Conservation (phyloP, 2,329 filamentous ascomycete species). For the Gliomastix tumulicola region DNA sequence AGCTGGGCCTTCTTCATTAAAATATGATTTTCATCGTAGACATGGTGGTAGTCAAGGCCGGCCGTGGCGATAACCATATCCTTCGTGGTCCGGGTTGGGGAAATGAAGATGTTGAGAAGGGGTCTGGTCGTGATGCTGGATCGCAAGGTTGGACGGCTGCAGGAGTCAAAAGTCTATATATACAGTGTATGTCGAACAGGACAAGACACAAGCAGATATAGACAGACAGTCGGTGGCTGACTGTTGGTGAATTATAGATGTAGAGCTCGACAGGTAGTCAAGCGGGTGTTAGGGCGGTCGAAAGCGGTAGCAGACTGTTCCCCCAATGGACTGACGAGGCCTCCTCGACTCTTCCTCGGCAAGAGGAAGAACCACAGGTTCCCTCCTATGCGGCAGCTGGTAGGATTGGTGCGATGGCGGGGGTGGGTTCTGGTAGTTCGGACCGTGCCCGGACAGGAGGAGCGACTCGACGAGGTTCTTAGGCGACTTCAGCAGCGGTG, state of each 20-base stretch:
- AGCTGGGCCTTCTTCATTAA: constrained; percentile 36
- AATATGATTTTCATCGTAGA: constrained; percentile 39
- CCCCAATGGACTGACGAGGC: constrained; percentile 87
- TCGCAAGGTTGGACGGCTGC: background rate
- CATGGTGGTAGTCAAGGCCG: constrained; percentile 46
- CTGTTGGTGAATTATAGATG: too few relatives aligned
- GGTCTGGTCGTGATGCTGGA: too few relatives aligned
- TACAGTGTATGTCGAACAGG: too few relatives aligned
- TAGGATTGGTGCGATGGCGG: constrained; percentile 52
- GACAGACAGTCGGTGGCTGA: constrained; percentile 6
- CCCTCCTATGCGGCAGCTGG: constrained; percentile 99
- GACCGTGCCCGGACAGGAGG: constrained; percentile 41
- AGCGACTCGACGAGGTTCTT: constrained; percentile 42
- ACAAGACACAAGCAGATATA: too few relatives aligned
- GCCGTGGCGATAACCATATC: constrained; percentile 62
- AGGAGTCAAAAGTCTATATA: too few relatives aligned
- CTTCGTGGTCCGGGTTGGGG: constrained; percentile 27
- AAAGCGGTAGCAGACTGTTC: constrained; percentile 89
- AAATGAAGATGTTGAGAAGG: too few relatives aligned
- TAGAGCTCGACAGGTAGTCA: too few relatives aligned
- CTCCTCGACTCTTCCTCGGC: constrained; percentile 99
- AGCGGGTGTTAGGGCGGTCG: constrained; percentile 81
- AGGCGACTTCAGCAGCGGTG: constrained; percentile 37
- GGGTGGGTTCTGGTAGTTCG: constrained; percentile 29
- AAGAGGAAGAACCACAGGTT: constrained; percentile 98